Conservation (phyloP, 306 rosid species). For the Abrus precatorius region DNA sequence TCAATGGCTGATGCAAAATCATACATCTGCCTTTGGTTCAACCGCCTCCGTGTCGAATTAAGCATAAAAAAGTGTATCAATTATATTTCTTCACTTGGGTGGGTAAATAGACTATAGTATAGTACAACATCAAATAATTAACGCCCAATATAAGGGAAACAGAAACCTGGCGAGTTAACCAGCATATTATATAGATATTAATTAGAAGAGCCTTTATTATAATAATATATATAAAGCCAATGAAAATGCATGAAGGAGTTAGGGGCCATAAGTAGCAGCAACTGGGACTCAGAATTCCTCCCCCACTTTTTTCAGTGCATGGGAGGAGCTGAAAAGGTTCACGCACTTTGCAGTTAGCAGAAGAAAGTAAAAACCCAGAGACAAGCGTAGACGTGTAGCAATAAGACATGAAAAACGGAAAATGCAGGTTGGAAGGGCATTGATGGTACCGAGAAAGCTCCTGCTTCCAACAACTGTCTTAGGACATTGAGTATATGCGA, state of each 20-base stretch:
- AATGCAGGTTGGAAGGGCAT: constrained; percentile 41
- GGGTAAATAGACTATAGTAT: background rate
- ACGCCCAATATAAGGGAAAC: background rate
- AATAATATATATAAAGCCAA: no score
- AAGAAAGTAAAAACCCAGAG: constrained; percentile 37
- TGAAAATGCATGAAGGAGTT: constrained; percentile 2
- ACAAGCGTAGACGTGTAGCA: constrained; percentile 21
- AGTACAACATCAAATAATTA: background rate
- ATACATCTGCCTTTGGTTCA: background rate
- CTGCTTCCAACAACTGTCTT: constrained; percentile 45
- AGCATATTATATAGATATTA: background rate
- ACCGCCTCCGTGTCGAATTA: background rate
- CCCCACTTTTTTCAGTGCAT: constrained; percentile 26
- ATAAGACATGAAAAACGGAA: constrained; percentile 39
- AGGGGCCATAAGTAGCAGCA: background rate
- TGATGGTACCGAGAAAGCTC: constrained; percentile 41
- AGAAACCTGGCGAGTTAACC: background rate
- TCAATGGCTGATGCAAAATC: background rate
- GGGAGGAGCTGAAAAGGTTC: constrained; percentile 50
- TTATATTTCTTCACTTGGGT: background rate
- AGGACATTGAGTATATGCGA: background rate
- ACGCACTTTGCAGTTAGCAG: constrained; percentile 44
- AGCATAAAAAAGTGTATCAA: background rate
- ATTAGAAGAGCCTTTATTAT: background rate
- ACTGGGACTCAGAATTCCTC: background rate